These are phyloP conservation scores for Sarocladiaceae sp. DNA, from an alignment of 2,329 filamentous ascomycete genomes.

Conservation along the genomic window DNA sequence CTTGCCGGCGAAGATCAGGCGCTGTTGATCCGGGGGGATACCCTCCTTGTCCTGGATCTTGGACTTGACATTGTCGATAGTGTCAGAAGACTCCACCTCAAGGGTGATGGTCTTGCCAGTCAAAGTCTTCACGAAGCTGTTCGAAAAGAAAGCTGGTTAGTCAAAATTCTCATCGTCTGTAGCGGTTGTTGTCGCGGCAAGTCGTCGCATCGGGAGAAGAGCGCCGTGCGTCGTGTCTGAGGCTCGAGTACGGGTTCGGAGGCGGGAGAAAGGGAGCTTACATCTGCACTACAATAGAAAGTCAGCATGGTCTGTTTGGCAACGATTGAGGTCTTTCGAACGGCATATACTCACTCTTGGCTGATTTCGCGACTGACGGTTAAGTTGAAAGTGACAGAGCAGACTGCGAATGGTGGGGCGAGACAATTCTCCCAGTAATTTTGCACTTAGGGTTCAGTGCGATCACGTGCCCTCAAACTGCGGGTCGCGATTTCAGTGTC, in stretches of 20 bases:
- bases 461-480: slow-evolving; percentile 24
- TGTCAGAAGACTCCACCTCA: slow-evolving; percentile 98
- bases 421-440: slow-evolving; percentile 21
- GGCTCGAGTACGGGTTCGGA: slow-evolving; percentile 6
- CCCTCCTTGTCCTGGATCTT: slow-evolving; percentile 99
- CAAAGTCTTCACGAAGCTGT: slow-evolving; percentile 99
- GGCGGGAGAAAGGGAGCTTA: slow-evolving; percentile 45
- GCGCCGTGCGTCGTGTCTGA: slow-evolving; percentile 13
- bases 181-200: neutral
- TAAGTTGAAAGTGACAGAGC: slow-evolving; percentile 33
- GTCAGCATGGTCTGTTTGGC: slow-evolving; percentile 39
- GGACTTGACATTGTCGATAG: slow-evolving; percentile 99
- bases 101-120: slow-evolving; percentile 99
- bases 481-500: too few relatives aligned
- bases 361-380: slow-evolving; percentile 47
- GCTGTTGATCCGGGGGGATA: slow-evolving; percentile 96
- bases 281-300: slow-evolving; percentile 73
- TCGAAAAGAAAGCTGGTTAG: slow-evolving; percentile 14
- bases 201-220: neutral
- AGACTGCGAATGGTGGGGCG: slow-evolving; percentile 40
- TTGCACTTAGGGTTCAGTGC: neutral
- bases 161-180: neutral
- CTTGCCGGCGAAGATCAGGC: slow-evolving; percentile 83
- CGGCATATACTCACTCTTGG: slow-evolving; percentile 51
- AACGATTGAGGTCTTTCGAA: neutral